Base-by-base conservation (phyloP, 2,329 filamentous ascomycete genomes). In the Alternaria sp. region DNA sequence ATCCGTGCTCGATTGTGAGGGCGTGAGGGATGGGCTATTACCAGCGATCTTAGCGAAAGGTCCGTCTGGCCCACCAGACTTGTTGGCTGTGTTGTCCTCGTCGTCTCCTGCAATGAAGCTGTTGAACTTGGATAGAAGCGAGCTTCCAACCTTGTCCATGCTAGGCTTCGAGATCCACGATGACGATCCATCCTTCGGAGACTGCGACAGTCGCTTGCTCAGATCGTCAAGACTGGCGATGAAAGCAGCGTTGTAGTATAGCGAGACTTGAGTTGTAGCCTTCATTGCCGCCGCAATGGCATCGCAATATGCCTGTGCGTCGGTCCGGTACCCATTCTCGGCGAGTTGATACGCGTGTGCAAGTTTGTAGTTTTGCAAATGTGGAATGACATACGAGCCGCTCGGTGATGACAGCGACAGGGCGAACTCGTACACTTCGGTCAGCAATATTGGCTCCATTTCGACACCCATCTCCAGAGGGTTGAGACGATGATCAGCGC, bases 21-120 rank as follows among this genome's bases (percentile, higher is more conserved):
- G 79, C 54, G 81, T 84, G 47, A 84, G 72, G n/a, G 72, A 73
- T 17, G 82, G 81, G 15, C 79, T 83, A 30, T 89, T 89, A n/a
- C 91, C 88, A 26, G 91, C 86, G 56, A 97, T 88, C 57, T 91
- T 91, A 8, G 92, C 90, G 78, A 99, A 98, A 1, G 93, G 93
- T 0, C 93, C 93, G 19, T 87, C 86, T 32, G 79, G 84, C 47
- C 87, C 88, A 6, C 83, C 83, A 12, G 87, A 84, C 9, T 84
- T 87, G 57, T 86, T 86, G 1, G 87, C 88, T 10, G 84, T 84
- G 32, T 85, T 84, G 55, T 93, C 91, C 56, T 88, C 88, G 58
- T 98, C 95, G 63, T 97, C 95, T 13, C 96, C 96, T 55, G 92
- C 90, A 64, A 99, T 93, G 75, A 99, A 99, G 74, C 93, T 97